Base-by-base conservation (phyloP, 2,329 filamentous ascomycete genomes). In the Pyrenophora tritici-repentis region DNA sequence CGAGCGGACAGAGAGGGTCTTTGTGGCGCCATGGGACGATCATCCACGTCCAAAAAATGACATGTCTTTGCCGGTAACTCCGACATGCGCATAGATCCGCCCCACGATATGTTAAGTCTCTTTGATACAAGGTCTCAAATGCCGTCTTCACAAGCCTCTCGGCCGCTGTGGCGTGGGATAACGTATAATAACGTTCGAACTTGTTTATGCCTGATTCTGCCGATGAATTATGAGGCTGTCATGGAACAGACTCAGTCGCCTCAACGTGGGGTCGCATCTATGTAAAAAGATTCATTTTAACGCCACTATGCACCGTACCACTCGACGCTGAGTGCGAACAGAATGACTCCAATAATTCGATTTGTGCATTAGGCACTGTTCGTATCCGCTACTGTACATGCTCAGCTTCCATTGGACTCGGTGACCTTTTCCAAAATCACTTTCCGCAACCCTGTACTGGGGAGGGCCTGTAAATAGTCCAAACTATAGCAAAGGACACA, bases 1-100 rank as follows among this genome's bases (percentile, higher is more conserved):
- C 20, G 34, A 52, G 35, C 31, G 37, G 9, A 29, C 26, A 29
- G 26, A 18, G n/a, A 42, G 34, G 16, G 32, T 22, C 36, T 18
- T 50, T 34, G 51, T 51, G 33, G 38, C 47, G 43, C 43, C 37
- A 55, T 40, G 41, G 48, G 36, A 16, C 12, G 44, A 52, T 48
- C 29, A 39, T 31, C 38, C 29, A 42, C n/a, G 12, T 13, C 8
- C 18, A 47, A 17, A 35, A 56, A 46, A 35, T 14, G 47, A 57
- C 43, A 26, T 48, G 40, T 51, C 24, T 24, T 16, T 44, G 20
- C 52, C 24, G 42, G 22, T 17, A 42, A 26, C 36, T 41, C 22
- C 32, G 20, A 47, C 32, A 3, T 32, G 17, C 20, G 34, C 14
- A 39, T 20, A 26, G 22, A 20, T 33, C 16, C 16, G 24, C n/a